phyloP scores from a whole-genome alignment of 192 early-diverging fungal genomes.

The Coemansia sp. region DNA sequence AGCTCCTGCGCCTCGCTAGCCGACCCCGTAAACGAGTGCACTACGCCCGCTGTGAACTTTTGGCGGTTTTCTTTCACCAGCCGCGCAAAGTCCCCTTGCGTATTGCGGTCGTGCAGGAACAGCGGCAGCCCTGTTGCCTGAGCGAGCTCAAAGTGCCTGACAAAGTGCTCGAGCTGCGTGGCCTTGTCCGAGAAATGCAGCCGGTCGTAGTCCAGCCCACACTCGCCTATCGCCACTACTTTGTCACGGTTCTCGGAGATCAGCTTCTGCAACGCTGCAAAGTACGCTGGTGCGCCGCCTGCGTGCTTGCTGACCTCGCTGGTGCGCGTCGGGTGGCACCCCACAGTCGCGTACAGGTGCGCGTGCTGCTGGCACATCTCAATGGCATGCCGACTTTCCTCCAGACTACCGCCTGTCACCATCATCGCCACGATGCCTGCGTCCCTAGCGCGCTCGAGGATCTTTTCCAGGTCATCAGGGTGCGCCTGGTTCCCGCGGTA shows the following conservation, averaged over 20 bases:
- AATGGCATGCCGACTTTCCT: constrained; percentile 66
- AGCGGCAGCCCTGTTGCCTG: constrained; percentile 79
- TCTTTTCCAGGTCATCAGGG: constrained; percentile 67
- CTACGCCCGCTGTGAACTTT: constrained; percentile 64
- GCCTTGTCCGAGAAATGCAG: constrained; percentile 81
- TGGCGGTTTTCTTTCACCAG: constrained; percentile 65
- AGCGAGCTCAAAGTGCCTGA: constrained; percentile 80
- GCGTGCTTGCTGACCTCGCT: constrained; percentile 66
- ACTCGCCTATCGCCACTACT: constrained; percentile 94
- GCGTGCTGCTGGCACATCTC: constrained; percentile 59
- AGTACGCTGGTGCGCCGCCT: constrained; percentile 69
- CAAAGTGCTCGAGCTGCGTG: constrained; percentile 78
- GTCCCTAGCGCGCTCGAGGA: constrained; percentile 68
- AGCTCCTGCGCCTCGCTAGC: constrained; percentile 66
- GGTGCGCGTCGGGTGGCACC: constrained; percentile 86
- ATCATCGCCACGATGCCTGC: constrained; percentile 80
- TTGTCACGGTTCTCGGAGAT: constrained; percentile 50
- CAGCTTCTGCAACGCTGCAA: constrained; percentile 54
- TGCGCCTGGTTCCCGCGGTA: constrained; percentile 84
- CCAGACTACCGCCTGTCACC: constrained; percentile 74
- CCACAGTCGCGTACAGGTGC: constrained; percentile 74
- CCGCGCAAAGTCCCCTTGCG: constrained; percentile 76
- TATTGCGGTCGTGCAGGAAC: constrained; percentile 92
- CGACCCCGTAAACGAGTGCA: constrained; percentile 89
- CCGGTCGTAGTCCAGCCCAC: constrained; percentile 94